Conservation (phyloP, 495 filamentous ascomycete genomes). For the Aspergillus ellipticus region DNA sequence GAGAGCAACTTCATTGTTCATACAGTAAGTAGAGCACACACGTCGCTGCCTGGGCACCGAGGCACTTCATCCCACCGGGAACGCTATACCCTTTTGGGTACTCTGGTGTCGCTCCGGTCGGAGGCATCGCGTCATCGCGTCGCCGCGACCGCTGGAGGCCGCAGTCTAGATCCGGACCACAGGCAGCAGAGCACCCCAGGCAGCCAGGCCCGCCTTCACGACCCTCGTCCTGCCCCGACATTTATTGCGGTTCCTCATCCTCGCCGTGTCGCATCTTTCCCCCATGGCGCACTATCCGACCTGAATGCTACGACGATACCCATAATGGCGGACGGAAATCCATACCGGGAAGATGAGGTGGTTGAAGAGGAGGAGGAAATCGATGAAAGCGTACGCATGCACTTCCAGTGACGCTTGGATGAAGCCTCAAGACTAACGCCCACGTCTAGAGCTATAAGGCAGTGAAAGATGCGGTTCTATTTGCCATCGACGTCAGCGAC, state of each 20-base stretch:
- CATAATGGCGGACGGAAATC: constrained; percentile 44
- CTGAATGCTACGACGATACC: not conserved
- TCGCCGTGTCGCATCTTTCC: not conserved
- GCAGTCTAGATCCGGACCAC: not conserved
- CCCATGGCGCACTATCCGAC: not conserved
- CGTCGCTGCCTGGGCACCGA: no score
- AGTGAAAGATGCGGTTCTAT: constrained; percentile 93
- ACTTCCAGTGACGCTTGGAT: not conserved
- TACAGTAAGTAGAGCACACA: no score
- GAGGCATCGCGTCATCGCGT: constrained; percentile 16
- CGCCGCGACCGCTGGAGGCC: not conserved
- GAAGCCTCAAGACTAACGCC: not conserved
- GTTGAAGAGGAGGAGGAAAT: constrained; percentile 69
- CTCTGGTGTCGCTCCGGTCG: constrained; percentile 18
- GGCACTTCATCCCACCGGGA: no score
- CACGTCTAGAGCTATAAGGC: constrained; percentile 74
- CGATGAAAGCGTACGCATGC: constrained; percentile 60
- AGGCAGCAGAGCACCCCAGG: not conserved
- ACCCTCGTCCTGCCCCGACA: not conserved
- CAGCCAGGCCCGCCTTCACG: not conserved
- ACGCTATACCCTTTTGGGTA: no score
- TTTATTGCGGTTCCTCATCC: not conserved
- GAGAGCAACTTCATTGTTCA: no score
- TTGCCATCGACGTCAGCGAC: constrained; percentile 90
- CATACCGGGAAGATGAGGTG: constrained; percentile 44